These are phyloP conservation scores for Cladorrhinum samala DNA, from an alignment of 495 filamentous ascomycete species.

Conservation along the genomic window DNA sequence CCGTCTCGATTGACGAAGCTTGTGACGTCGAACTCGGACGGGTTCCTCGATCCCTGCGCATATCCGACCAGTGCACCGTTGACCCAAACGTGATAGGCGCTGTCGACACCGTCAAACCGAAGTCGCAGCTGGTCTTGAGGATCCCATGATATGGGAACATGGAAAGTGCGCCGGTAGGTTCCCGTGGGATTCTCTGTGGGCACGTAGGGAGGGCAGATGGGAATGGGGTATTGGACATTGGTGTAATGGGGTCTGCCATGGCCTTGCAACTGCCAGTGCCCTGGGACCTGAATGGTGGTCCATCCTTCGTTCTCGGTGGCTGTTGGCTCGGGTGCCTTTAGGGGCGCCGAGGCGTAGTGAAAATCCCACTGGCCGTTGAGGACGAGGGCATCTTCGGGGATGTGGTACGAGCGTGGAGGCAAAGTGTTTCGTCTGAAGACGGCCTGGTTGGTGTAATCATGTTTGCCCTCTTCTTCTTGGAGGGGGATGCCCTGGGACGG, in stretches of 20 bases:
- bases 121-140: constrained; percentile 43
- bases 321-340: constrained; percentile 36
- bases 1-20: constrained; percentile 31
- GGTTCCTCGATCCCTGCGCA: constrained; percentile 57
- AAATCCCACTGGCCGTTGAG: constrained; percentile 60
- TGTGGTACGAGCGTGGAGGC: constrained; percentile 44
- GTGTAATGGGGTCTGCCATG: constrained; percentile 57
- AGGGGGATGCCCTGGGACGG: constrained; percentile 8
- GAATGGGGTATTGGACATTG: constrained; percentile 55
- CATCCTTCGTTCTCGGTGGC: constrained; percentile 31
- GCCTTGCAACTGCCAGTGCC: constrained; percentile 62
- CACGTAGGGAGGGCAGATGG: constrained; percentile 51
- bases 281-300: constrained; percentile 51
- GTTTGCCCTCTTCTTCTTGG: constrained; percentile 13
- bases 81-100: constrained; percentile 59
- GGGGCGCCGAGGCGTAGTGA: constrained; percentile 44
- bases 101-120: constrained; percentile 62
- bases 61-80: constrained; percentile 56
- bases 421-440: constrained; percentile 47
- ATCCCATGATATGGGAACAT: constrained; percentile 36
- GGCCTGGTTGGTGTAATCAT: constrained; percentile 25
- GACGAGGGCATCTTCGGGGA: constrained; percentile 38
- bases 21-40: constrained; percentile 58
- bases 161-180: constrained; percentile 51
- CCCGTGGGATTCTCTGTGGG: constrained; percentile 57